phyloP scores from a whole-genome alignment of 169 alveolate species.

The Fabrea salina region DNA sequence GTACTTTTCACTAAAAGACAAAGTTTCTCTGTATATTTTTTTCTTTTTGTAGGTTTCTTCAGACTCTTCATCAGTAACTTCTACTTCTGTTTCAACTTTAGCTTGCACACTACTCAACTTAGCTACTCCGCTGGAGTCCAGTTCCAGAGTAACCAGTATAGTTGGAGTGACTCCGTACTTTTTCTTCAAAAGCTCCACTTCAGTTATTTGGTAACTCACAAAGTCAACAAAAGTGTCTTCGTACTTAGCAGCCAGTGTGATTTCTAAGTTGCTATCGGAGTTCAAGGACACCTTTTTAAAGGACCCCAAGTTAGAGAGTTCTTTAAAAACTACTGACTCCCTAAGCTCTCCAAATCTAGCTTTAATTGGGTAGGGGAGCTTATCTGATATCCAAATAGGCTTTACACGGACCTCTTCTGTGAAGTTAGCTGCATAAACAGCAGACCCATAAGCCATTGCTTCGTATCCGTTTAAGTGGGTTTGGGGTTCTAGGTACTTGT shows the following conservation, averaged over 20 bases:
- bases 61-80: neutral
- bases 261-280: neutral
- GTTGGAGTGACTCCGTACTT: neutral
- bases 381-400: constrained; percentile 16
- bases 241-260: neutral
- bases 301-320: neutral
- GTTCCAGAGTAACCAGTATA: neutral
- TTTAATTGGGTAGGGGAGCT: too few species aligned
- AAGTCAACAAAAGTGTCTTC: neutral
- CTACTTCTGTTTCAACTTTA: neutral
- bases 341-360: neutral
- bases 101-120: neutral
- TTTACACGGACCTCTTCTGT: constrained; percentile 20
- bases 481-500: constrained; percentile 40
- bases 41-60: neutral
- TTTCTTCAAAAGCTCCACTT: neutral
- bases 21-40: neutral
- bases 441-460: constrained; percentile 74
- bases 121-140: neutral
- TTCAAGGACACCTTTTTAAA: neutral
- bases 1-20: neutral
- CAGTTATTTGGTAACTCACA: neutral
- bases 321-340: neutral
- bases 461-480: constrained; percentile 79
- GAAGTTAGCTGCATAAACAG: constrained; percentile 61